These are phyloP conservation scores for Saccharomyces hybrid DNA, from an alignment of 1,139 yeast genomes.

Conservation along the genomic window DNA sequence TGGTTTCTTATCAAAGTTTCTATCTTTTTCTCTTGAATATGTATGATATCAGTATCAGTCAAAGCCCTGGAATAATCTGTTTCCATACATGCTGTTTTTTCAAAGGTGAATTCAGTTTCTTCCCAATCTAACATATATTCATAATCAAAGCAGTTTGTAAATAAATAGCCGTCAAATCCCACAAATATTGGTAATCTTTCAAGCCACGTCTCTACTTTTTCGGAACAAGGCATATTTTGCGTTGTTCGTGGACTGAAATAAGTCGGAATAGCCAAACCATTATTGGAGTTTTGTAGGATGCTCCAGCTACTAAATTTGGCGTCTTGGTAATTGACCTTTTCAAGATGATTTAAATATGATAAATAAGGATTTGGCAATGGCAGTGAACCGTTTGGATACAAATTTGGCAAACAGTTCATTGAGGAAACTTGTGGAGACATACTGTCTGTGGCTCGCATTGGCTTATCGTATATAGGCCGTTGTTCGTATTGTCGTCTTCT, in stretches of 20 bases:
- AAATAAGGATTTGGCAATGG: background rate
- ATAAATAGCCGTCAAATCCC: slow-evolving; percentile 13
- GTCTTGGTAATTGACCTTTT: background rate
- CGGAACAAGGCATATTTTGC: slow-evolving; percentile 51
- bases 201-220: slow-evolving; percentile 60
- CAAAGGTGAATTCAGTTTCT: slow-evolving; percentile 26
- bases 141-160: slow-evolving; percentile 18
- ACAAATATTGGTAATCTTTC: slow-evolving; percentile 42
- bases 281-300: background rate
- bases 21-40: slow-evolving; percentile 26
- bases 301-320: background rate
- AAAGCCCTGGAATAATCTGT: slow-evolving; percentile 9
- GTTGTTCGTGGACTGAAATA: slow-evolving; percentile 52
- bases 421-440: background rate
- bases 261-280: slow-evolving; percentile 32
- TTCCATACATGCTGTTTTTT: slow-evolving; percentile 1
- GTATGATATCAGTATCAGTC: slow-evolving; percentile 25
- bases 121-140: slow-evolving; percentile 28
- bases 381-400: background rate
- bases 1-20: slow-evolving; percentile 26
- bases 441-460: background rate
- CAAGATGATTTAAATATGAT: background rate
- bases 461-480: background rate
- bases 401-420: background rate
- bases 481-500: background rate